Base-by-base conservation (phyloP, 1,284 basidiomycete genomes). In the Termitomyces sp. region DNA sequence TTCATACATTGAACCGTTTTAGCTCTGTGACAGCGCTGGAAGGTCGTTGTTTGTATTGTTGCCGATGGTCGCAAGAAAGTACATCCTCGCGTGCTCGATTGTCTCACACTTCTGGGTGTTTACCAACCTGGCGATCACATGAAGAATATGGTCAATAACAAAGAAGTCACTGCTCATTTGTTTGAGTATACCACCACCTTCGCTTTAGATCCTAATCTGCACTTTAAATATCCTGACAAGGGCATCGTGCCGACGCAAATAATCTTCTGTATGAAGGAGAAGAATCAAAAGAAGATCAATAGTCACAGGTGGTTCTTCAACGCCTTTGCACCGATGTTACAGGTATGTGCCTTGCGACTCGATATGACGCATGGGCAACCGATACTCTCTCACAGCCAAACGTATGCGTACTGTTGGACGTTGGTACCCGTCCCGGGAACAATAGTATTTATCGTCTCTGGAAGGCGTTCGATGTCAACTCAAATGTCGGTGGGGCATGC, bases 141-240 rank as follows among this genome's bases (percentile, higher is more conserved):
- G 84, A 93, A 93, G 66, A 95, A 92, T 68, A 80, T 79, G 62
- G 86, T 98, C 62, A 90, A 95, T 66, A 85, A 88, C 52, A 86
- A 90, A 62, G 81, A 87, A 24, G 94, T 98, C 11, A 90, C 91
- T 1, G 94, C 94, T 1, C 96, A 99, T 73, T 67, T 98, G 18
- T 99, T 95, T 69, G 96, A 99, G 72, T 93, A 93, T 65, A 98
- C 95, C 0, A 91, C 95, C 0, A 90, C 91, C 37, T 93, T 97
- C 63, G 91, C 81, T 1, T 75, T 98, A 41, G 93, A 95, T 66
- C 78, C 90, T 1, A 88, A 94, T 60, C 71, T 98, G 45, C 89
- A 93, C 62, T 97, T 98, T 78, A 87, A 86, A 64, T 97, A 95
- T 60, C 91, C 93, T 0, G 96, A 98, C 70, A 93, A 95, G 66